These are phyloP conservation scores for Aegilops umbellulata DNA, from an alignment of 176 grass and related monocot species.

Conservation along the genomic window DNA sequence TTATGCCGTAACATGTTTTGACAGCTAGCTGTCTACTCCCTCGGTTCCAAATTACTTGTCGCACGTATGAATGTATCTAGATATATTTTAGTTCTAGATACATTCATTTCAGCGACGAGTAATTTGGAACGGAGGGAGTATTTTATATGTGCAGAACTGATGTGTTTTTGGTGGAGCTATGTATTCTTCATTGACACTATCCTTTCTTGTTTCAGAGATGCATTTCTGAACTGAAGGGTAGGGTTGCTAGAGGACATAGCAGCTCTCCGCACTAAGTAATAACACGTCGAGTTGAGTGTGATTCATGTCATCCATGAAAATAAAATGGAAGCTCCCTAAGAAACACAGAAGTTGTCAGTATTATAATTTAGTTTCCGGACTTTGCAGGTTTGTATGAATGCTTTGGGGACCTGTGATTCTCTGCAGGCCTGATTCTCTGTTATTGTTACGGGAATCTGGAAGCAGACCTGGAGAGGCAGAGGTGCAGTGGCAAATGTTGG, in stretches of 20 bases:
- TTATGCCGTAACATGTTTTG: too few relatives aligned
- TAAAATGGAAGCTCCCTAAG: not conserved
- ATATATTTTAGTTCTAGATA: too few relatives aligned
- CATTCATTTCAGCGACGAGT: too few relatives aligned
- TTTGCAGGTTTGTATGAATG: not conserved
- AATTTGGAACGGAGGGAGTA: too few relatives aligned
- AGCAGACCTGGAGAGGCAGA: not conserved
- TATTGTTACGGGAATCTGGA: not conserved
- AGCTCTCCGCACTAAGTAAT: not conserved
- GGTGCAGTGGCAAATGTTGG: not conserved
- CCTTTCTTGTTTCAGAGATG: constrained; percentile 49
- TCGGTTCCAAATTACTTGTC: too few relatives aligned
- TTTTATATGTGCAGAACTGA: too few relatives aligned
- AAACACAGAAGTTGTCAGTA: not conserved
- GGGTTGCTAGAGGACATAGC: not conserved
- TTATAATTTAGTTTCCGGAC: not conserved
- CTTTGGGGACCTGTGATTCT: too few relatives aligned
- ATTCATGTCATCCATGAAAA: not conserved
- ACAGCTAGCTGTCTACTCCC: too few relatives aligned
- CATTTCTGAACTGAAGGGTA: constrained; percentile 46
- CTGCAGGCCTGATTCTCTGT: too few relatives aligned
- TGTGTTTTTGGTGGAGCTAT: too few relatives aligned
- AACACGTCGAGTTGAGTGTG: not conserved
- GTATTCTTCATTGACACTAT: constrained; percentile 7
- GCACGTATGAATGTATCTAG: too few relatives aligned